Base-by-base conservation (phyloP, 805 yeast genomes). In the Starmerella kuoi region DNA sequence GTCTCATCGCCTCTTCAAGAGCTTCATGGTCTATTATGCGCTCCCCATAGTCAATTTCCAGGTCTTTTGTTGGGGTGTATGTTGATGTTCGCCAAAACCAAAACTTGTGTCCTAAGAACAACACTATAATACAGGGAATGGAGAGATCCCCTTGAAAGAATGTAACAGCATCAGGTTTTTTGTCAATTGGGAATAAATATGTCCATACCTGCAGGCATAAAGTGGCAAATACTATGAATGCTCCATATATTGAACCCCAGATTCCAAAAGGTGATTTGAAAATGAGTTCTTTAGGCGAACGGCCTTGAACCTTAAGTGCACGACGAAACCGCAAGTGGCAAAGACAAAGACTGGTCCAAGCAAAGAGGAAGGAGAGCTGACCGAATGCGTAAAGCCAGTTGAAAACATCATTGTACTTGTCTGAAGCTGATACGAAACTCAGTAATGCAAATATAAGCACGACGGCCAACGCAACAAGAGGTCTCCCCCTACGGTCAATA, bases 201-300 rank as follows among this genome's bases (percentile, higher is more conserved):
- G 77, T 68, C 84, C 87, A 84, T 67, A 83, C 80, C 64, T 82
- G 88, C 25, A 86, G 82, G 41, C 73, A 63, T 45, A 84, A 66
- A 46, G 82, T 77, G 42, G 79, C 58, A 27, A 71, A 27, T 58
- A 77, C 75, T 55, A 84, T 62, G 21, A 62, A 47, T 12, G 72
- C 57, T 45, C 88, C 91, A 59, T 70, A 71, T 50, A 59, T 61
- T 0, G 93, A 77, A 38, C 94, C 94, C 49, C 59, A 61, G 30
- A 77, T 61, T 54, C 94, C 94, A 37, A 72, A 64, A 46, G 77
- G 79, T 6, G 94, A 70, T 34, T 64, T 65, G 62, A 74, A 84
- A 0, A 80, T 67, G 38, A 83, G 63, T 59, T 82, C 91, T 45
- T 71, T 73, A n/a, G 76, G 64, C 19, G 67, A 59, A 65, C 88